Percentiles rank a stretch among this genome's conserved stretches.
These are phyloP conservation scores for Strobilomyces echinocephalus DNA, from an alignment of 768 basidiomycete species.

Conservation along the genomic window DNA sequence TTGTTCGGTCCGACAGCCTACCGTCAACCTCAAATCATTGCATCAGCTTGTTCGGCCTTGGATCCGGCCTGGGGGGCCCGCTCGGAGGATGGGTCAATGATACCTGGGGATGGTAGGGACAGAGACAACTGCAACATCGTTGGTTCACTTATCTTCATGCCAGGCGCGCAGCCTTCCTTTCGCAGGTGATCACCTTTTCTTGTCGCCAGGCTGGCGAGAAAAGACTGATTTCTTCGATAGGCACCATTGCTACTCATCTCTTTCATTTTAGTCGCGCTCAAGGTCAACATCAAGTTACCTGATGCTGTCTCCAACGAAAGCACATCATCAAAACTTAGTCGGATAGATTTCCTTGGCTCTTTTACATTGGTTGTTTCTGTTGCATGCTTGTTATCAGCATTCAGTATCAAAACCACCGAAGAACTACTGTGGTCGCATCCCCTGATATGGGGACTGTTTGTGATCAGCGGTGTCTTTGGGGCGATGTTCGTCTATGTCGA, in stretches of 20 bases:
- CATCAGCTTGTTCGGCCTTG: conserved; percentile 74
- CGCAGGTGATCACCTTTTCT: conserved; percentile 54
- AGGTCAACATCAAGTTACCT: conserved; percentile 77
- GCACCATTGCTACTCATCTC: conserved; percentile 74
- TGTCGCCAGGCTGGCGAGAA: not conserved
- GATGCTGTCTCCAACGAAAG: conserved; percentile 56
- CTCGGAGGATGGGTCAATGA: conserved; percentile 85
- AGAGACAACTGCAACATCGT: not conserved
- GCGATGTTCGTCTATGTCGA: conserved; percentile 74
- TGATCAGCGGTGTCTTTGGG: conserved; percentile 49
- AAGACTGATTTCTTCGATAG: conserved; percentile 36
- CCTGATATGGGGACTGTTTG: conserved; percentile 61
- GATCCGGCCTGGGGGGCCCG: conserved; percentile 76
- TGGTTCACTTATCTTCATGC: conserved; percentile 10
- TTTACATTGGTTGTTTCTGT: conserved; percentile 70
- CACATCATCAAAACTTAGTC: conserved; percentile 58
- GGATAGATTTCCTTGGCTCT: conserved; percentile 84
- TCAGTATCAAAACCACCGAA: conserved; percentile 74
- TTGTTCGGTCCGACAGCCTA: not conserved
- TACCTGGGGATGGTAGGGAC: conserved; percentile 72
- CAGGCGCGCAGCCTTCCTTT: conserved; percentile 82
- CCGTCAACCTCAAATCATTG: conserved; percentile 8
- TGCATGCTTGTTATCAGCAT: conserved; percentile 68
- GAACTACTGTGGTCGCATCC: conserved; percentile 74
- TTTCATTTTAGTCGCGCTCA: conserved; percentile 62